Evolutionary conservation across 192 early-diverging fungal species (phyloP).

Genomic region (Coemansia sp.): DNA sequence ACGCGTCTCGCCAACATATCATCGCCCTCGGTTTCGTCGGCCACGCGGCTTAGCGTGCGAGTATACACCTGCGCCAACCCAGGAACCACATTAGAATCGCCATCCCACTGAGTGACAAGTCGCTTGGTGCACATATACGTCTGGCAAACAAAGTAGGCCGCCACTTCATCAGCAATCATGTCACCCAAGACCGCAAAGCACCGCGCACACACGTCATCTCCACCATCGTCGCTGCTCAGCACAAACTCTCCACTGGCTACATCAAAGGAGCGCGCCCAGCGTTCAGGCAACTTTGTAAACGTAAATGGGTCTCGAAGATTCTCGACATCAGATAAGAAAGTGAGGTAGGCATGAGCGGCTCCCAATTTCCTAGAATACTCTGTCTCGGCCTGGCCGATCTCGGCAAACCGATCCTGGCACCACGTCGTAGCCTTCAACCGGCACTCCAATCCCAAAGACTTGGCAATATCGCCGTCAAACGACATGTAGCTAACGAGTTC

Average conservation of each 20-base stretch:
- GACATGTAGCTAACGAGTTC: conserved; percentile 10
- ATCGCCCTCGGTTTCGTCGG: neutral
- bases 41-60: neutral
- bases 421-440: conserved; percentile 12
- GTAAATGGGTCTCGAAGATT: conserved; percentile 36
- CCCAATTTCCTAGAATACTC: neutral
- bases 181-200: conserved; percentile 8
- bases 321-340: conserved; percentile 9
- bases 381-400: neutral
- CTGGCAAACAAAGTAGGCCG: conserved; percentile 38
- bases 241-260: neutral
- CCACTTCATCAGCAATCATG: conserved; percentile 17
- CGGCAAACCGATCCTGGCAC: conserved; percentile 9
- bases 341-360: conserved; percentile 15
- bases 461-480: conserved; percentile 15
- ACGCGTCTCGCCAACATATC: conserved; percentile 6
- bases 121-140: conserved; percentile 12
- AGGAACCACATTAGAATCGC: neutral
- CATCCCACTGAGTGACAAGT: conserved; percentile 7
- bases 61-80: conserved; percentile 20
- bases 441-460: conserved; percentile 1
- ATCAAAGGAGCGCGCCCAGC: conserved; percentile 20
- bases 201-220: neutral
- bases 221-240: neutral
- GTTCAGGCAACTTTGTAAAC: conserved; percentile 20